phyloP scores from a whole-genome alignment of 176 grass and related monocot species.

The Musa schizocarpa region DNA sequence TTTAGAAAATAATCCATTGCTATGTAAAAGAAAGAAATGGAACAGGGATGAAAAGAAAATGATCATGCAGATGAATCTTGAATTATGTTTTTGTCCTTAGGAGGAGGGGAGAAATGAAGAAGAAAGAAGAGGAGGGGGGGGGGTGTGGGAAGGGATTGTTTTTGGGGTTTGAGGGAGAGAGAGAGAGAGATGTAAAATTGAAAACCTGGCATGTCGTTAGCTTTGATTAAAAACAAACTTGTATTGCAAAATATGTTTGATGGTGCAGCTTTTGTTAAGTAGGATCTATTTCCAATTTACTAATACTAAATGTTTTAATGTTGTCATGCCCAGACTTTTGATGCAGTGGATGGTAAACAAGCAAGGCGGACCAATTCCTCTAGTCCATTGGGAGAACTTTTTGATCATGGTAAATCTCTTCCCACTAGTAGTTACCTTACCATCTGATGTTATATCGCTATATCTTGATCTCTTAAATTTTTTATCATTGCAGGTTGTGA shows the following conservation, averaged over 20 bases:
- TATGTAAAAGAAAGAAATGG: not conserved
- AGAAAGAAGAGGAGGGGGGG: too few species aligned
- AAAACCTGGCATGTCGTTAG: not conserved
- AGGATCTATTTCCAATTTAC: not conserved
- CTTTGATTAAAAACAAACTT: not conserved
- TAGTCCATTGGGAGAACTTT: slow-evolving; percentile 98
- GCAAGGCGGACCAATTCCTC: slow-evolving; percentile 96
- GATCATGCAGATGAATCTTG: not conserved
- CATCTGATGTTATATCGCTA: not conserved
- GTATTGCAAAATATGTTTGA: not conserved
- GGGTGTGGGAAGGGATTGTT: too few species aligned
- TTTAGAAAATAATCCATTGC: not conserved
- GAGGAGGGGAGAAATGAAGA: too few species aligned
- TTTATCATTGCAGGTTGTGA: slow-evolving; percentile 63
- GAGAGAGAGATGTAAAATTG: not conserved
- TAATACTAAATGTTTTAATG: not conserved
- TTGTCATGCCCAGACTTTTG: slow-evolving; percentile 67
- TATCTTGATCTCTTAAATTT: slow-evolving; percentile 1
- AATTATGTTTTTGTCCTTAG: not conserved
- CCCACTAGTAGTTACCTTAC: not conserved
- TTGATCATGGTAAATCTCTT: slow-evolving; percentile 73
- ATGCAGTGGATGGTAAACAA: slow-evolving; percentile 99
- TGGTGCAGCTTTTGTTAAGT: not conserved
- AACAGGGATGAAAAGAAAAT: not conserved
- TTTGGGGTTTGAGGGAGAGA: too few species aligned